phyloP scores from a whole-genome alignment of 305 asterid species.

The Solanum hybrid region DNA sequence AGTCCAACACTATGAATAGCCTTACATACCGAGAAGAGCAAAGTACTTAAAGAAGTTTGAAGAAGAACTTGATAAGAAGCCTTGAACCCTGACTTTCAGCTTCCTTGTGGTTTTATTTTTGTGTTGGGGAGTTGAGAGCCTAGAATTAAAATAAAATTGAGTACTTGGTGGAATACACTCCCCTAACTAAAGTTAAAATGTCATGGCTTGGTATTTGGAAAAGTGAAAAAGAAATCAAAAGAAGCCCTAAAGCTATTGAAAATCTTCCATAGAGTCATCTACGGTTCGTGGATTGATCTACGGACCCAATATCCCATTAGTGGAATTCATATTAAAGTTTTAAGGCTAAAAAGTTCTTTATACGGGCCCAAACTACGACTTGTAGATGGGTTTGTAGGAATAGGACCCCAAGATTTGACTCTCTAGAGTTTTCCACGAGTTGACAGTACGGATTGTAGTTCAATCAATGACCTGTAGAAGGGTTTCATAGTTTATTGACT shows the following conservation, averaged over 20 bases:
- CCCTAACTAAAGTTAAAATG: neutral
- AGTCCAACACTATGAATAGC: neutral
- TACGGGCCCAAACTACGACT: neutral
- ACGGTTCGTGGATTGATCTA: neutral
- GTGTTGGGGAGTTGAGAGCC: neutral
- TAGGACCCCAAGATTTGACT: neutral
- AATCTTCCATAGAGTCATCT: neutral
- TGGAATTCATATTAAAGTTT: neutral
- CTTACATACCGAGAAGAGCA: neutral
- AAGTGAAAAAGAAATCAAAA: neutral
- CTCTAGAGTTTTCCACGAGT: neutral
- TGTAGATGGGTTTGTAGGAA: neutral
- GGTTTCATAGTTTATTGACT: neutral
- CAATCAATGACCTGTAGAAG: neutral
- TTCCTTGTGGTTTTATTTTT: neutral
- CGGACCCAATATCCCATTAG: neutral
- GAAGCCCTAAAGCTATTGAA: neutral
- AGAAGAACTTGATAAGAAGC: neutral
- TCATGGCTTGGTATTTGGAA: neutral
- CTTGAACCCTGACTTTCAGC: neutral
- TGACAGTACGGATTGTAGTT: neutral
- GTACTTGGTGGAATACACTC: neutral
- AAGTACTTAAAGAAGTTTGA: neutral
- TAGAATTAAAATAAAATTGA: neutral
- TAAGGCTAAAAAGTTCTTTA: neutral